Evolutionary conservation across 352 stramenopile genomes (phyloP).

Genomic region (Globisporangium paroecandrum): DNA sequence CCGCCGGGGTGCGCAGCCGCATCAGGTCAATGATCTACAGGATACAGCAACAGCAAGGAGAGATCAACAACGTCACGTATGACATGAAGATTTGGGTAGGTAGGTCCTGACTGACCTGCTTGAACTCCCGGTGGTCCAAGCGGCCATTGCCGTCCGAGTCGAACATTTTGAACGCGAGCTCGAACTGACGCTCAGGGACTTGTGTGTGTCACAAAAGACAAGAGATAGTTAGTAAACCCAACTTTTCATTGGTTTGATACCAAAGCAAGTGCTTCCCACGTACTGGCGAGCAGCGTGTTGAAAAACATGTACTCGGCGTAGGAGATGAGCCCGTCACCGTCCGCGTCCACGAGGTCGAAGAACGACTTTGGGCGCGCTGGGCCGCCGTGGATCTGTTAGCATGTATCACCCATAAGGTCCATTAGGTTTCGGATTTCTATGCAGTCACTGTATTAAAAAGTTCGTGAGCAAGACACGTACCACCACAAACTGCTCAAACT

Average conservation of each 20-base stretch:
- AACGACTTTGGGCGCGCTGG: conserved; percentile 66
- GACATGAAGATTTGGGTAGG: neutral
- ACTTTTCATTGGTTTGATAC: neutral
- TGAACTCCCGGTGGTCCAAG: conserved; percentile 83
- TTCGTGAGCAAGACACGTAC: conserved; percentile 14
- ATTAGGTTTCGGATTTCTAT: neutral
- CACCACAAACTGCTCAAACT: conserved; percentile 81
- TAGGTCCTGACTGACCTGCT: conserved; percentile 38
- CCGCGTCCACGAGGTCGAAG: conserved; percentile 81
- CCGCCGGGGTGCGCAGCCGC: conserved; percentile 71
- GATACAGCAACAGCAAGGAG: neutral
- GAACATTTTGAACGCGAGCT: conserved; percentile 90
- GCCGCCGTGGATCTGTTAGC: conserved; percentile 45
- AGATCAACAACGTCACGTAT: neutral
- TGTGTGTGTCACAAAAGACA: neutral
- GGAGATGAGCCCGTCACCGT: conserved; percentile 85
- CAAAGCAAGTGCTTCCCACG: conserved; percentile 17
- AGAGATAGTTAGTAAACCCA: neutral
- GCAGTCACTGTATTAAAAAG: neutral
- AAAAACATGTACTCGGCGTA: conserved; percentile 91
- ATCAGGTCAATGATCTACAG: conserved; percentile 82
- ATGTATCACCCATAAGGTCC: neutral
- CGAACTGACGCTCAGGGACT: conserved; percentile 85
- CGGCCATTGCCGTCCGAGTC: conserved; percentile 77
- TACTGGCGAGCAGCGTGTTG: conserved; percentile 81